A percentile compares a stretch with the other conserved stretches of the same genome.
These are phyloP conservation scores for Herpotrichia juniperi DNA, from an alignment of 2,329 filamentous ascomycete species.

Conservation along the genomic window DNA sequence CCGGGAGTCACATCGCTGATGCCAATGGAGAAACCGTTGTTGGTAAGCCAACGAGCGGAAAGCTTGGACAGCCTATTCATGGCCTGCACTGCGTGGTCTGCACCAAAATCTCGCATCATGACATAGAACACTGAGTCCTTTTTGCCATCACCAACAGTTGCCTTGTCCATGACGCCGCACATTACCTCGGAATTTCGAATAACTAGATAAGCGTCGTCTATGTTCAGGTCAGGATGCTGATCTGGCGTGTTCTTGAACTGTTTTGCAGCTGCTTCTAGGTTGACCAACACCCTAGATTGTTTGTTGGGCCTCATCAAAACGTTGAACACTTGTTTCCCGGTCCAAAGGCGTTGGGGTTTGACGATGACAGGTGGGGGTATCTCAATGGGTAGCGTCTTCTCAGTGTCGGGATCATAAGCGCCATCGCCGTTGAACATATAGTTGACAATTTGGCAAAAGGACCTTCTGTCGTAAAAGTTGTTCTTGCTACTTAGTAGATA, in stretches of 20 bases:
- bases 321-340: slow-evolving; percentile 95
- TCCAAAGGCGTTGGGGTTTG: slow-evolving; percentile 89
- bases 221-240: slow-evolving; percentile 78
- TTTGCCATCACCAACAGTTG: slow-evolving; percentile 94
- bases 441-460: slow-evolving; percentile 87
- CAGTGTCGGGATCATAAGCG: slow-evolving; percentile 53
- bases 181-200: slow-evolving; percentile 97
- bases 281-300: slow-evolving; percentile 80
- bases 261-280: slow-evolving; percentile 91
- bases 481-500: slow-evolving; percentile 93
- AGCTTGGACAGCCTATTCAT: slow-evolving; percentile 96
- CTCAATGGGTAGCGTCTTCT: slow-evolving; percentile 69
- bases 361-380: slow-evolving; percentile 85
- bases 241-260: slow-evolving; percentile 71
- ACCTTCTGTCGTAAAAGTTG: slow-evolving; percentile 85
- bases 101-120: slow-evolving; percentile 92
- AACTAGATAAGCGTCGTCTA: slow-evolving; percentile 81
- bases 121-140: slow-evolving; percentile 98
- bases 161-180: slow-evolving; percentile 98
- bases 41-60: slow-evolving; percentile 85
- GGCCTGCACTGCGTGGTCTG: slow-evolving; percentile 82
- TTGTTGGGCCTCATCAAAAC: slow-evolving; percentile 89
- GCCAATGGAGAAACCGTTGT: slow-evolving; percentile 94
- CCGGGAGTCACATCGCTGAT: slow-evolving; percentile 94
- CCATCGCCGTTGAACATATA: slow-evolving; percentile 86